Percentiles rank a stretch among this genome's conserved stretches.
Conservation (phyloP, 2,329 filamentous ascomycete genomes). For the Talaromyces funiculosus region DNA sequence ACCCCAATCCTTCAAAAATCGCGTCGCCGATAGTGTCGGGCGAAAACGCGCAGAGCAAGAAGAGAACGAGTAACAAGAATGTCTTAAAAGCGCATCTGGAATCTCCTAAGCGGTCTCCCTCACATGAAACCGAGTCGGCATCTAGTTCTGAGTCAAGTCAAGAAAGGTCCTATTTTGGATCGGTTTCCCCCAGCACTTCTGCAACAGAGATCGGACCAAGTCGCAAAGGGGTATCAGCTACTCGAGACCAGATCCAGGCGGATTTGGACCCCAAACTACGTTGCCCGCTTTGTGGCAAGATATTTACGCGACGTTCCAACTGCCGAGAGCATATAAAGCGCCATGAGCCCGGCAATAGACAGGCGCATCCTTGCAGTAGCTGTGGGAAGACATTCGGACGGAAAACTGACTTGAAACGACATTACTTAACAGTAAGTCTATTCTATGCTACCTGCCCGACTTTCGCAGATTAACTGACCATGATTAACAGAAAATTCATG, state of each 20-base stretch:
- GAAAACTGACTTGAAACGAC: slow-evolving; percentile 67
- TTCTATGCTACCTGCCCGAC: slow-evolving; percentile 21
- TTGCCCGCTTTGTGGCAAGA: slow-evolving; percentile 69
- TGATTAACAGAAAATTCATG: slow-evolving; percentile 9
- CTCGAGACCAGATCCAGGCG: neutral
- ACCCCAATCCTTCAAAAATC: slow-evolving; percentile 12
- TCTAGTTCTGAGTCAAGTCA: slow-evolving; percentile 5
- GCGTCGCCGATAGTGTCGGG: slow-evolving; percentile 12
- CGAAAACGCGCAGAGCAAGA: neutral
- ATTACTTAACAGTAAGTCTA: slow-evolving; percentile 48
- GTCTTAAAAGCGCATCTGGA: neutral
- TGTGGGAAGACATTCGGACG: slow-evolving; percentile 75
- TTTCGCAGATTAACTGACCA: slow-evolving; percentile 27
- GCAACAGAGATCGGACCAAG: slow-evolving; percentile 12
- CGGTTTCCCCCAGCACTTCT: slow-evolving; percentile 2
- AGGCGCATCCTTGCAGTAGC: slow-evolving; percentile 63
- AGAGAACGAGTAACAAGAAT: neutral
- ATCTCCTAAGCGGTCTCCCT: slow-evolving; percentile 4
- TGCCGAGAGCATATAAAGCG: slow-evolving; percentile 81
- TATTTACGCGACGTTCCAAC: slow-evolving; percentile 80
- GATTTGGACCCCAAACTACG: slow-evolving; percentile 53
- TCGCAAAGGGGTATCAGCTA: slow-evolving; percentile 12
- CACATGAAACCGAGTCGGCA: slow-evolving; percentile 8
- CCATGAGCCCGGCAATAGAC: slow-evolving; percentile 67
- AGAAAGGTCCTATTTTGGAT: neutral